Evolutionary conservation across 2,329 filamentous ascomycete species (phyloP), one percentile per base, ranked within the genome.

Genomic region (Fusarium torulosum): DNA sequence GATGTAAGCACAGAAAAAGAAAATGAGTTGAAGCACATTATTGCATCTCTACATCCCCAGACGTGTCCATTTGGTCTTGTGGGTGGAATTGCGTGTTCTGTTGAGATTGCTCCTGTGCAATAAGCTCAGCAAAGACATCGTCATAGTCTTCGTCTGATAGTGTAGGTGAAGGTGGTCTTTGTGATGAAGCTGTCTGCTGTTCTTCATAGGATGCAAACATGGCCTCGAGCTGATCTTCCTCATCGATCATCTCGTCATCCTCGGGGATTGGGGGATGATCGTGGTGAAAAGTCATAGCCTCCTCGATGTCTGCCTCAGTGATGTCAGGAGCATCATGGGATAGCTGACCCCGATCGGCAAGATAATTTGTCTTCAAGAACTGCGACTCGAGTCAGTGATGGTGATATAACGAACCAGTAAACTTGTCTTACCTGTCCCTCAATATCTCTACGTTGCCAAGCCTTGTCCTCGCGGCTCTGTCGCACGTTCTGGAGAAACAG

Each of bases 401-500:
- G 29, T 50, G 5, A 44, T 37, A 17, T n/a, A 9, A 15, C 7
- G 10, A 11, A 0, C 27, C 14, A 17, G 13, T 7, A 11, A 6
- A 14, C 15, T 11, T 14, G 11, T 57, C 72, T 63, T 72, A 80
- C 80, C 69, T 81, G 78, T 70, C 90, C 87, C 70, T 91, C 88
- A 4, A 89, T 87, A 25, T 88, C 88, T 67, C 89, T 81, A 51
- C 84, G 81, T 70, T 86, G 82, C 84, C 88, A 90, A 21, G 80
- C 79, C 71, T 81, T 84, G 27, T 91, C 86, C 41, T 90, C 87
- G 4, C 83, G 80, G 40, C 86, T 84, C 71, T 88, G 84, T 59
- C 87, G 82, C 19, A 91, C 88, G 51, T 84, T 91, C 74, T 88
- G 87, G 60, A 95, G 79, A 71, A 95, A 95, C 56, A 91, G 80